Base-by-base conservation (phyloP, 2,329 filamentous ascomycete genomes). In the Phaeosphaeria sp. region DNA sequence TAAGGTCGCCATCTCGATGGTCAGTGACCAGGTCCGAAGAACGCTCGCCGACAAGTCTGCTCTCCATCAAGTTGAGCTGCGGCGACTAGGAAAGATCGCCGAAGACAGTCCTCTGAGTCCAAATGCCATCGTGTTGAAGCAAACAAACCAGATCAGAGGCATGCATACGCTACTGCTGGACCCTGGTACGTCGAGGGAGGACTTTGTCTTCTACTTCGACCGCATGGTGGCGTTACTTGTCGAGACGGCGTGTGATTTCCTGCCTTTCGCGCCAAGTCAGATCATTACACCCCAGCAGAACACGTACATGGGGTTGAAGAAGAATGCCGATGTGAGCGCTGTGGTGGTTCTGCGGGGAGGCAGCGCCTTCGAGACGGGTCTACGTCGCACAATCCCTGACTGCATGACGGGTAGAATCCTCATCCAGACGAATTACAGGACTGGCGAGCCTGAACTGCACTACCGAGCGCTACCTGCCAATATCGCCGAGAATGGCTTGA, bases 191-290 rank as follows among this genome's bases (percentile, higher is more conserved):
- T 82, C 85, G 6, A 86, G 91, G 43, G 94, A 97, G 73, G 93
- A 98, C 68, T 98, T 97, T 74, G 92, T 97, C 61, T 98, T 98
- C 78, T 98, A 98, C 78, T 97, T 98, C 76, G 93, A 99, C 77
- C 87, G 95, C 39, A 82, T 98, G 39, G 88, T 91, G 1, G 87
- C 91, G n/a, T 82, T 97, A 51, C 83, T 98, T 24, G 86, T 98
- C 47, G 94, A 98, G 77, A 85, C 80, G 72, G 84, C 79, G 52
- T 61, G 68, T 11, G 70, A 74, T 40, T 75, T 75, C 72, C 91
- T 92, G 55, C 84, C 86, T 17, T 97, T 94, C 76, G 78, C 84
- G 20, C 83, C 86, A 17, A 77, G 79, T 15, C 81, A 81, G 13
- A 84, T 97, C 51, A 80, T 85, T 43, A 98, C 94, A 0, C 90